Evolutionary conservation across 441 rosid species (phyloP), one percentile per base, ranked within the genome.

Genomic region (Aleurites moluccanus): DNA sequence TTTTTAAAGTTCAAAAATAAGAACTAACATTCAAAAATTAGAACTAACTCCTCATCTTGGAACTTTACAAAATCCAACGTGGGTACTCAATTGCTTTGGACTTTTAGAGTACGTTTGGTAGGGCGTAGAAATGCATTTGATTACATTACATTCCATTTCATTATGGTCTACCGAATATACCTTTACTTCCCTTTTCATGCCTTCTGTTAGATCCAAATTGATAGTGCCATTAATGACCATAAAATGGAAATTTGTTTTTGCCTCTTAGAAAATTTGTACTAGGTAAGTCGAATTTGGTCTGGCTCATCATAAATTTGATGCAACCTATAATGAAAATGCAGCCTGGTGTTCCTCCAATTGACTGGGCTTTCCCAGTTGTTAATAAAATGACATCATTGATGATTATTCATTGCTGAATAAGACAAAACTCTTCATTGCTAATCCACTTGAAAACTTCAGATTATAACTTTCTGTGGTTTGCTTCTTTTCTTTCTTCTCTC

Each of bases 381-480:
- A 69, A 25, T 18, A 8, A 67, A 49, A 47, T 16, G 55, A 15
- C 23, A 2, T 49, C 5, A 6, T 27, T 21, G 63, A 15, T 47
- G 21, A 69, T 69, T 47, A 10, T 67, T 67, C 25, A 57, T 45
- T 45, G 30, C n/a, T 44, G 59, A 45, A 62, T 11, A 60, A 27
- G 28, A 28, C 14, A 14, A 25, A 33, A 45, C 10, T 72, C 10
- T 55, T 40, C 6, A 11, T 20, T 65, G 15, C 10, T 14, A 33
- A 2, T 38, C 50, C 50, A 6, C 7, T 25, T 28, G 64, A 25
- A 55, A 73, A 65, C 25, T 74, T 65, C 71, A 16, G 56, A 57
- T 23, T 28, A 64, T 16, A 52, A 40, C 14, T 53, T 40, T 42
- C 13, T 20, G 60, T 11, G 23, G 0, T 33, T 49, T 62, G 25